Base-by-base conservation (phyloP, 2,329 filamentous ascomycete genomes). In the Aureobasidium sp. region DNA sequence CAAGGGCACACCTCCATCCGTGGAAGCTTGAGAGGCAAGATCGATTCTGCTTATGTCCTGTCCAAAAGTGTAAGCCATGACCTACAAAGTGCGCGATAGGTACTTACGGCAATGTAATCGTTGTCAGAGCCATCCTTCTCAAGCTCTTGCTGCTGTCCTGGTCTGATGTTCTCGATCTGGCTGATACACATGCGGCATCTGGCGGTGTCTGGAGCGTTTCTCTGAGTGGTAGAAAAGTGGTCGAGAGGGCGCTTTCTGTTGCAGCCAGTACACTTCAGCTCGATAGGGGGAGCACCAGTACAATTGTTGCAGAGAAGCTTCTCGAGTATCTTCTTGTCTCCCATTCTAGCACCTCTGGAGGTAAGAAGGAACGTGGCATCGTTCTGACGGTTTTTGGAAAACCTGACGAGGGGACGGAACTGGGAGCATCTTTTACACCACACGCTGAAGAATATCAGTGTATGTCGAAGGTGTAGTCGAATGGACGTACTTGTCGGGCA, bases 251-350 rank as follows among this genome's bases (percentile, higher is more conserved):
- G 44, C n/a, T n/a, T 47, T 1, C 24, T 31, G 50, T 42, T 8
- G 42, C 60, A 58, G 37, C 52, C 60, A 5, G 22, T 52, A n/a
- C 60, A 61, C 11, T 7, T 15, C 4, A 61, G 31, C 49, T 61
- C 49, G 14, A 7, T 2, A 11, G 12, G 27, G 12, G 40, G 49
- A 2, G 29, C 39, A 17, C 42, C 49, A 19, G 50, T 29, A 19
- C 60, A 56, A n/a, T 48, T 22, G 40, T 37, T 54, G 24, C 60
- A 61, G 24, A 54, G 17, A 1, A 61, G 42, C 3, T 27, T 45
- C 7, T 47, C 19, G 4, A 22, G 1, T 5, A 60, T 24, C 5
- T 9, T 31, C 31, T 9, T 11, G 29, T 60, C 45, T 6, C 45
- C 45, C 31, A 60, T 5, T 8, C 24, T 22, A 14, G 31, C 19